Evolutionary conservation across 371 early-diverging fungal species (phyloP), one percentile per base, ranked within the genome.

Genomic region (Mucor piriformis): DNA sequence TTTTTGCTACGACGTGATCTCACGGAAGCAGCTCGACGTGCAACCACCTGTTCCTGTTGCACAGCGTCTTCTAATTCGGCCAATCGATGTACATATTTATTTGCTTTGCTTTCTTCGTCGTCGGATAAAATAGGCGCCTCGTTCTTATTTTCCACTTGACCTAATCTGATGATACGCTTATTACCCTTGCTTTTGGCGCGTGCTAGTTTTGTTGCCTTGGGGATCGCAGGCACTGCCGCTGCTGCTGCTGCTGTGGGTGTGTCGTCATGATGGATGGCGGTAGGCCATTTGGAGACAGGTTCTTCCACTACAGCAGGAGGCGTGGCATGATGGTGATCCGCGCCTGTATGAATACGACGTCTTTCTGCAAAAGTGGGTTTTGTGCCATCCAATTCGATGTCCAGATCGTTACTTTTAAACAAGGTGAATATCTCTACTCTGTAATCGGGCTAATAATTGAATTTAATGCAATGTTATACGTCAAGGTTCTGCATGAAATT

Each of bases 381-480:
- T 8, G 77, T 60, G 5, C 88, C 88, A 54, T 87, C 88, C 32
- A 87, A 61, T 29, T 78, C 57, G 27, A 87, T 69, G 5, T 83
- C 82, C 15, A 70, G 60, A 52, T 82, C 76, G 34, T 71, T 70
- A 12, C 74, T 69, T 58, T 74, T 75, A 57, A 83, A 87, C 10
- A 61, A 58, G 13, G 67, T 72, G 58, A 87, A 83, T 13, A 87
- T 74, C 35, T 82, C 72, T 2, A 85, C 69, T 33, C 88, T 82
- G 42, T 87, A 76, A 40, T 83, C 78, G 12, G 78, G 72, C 84
- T 84, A 57, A 18, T 15, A 38, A n/a, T 5, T 38, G 1, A n/a
- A 16, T 15, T 15, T 38, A 15, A 4, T n/a, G 13, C n/a, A 16
- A n/a, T 38, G 13, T n/a, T 38, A 38, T 15, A 38, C 15, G 18